These are phyloP conservation scores for Fusarium dimerum DNA, from an alignment of 2,329 filamentous ascomycete genomes.

Conservation along the genomic window DNA sequence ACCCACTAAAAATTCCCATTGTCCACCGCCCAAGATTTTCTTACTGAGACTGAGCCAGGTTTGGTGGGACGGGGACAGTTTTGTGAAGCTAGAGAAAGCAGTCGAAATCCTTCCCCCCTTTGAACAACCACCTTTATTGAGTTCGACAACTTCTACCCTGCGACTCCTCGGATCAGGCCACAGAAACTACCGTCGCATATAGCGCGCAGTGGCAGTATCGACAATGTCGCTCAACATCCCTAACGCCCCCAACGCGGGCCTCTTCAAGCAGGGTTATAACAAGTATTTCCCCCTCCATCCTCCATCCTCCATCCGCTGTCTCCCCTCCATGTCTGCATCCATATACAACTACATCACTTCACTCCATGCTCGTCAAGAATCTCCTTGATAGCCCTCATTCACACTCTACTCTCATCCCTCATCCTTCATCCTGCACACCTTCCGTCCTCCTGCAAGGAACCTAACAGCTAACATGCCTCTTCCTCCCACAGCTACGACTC, in stretches of 20 bases:
- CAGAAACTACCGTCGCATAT: conserved; percentile 13
- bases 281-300: conserved; percentile 60
- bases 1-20: conserved; percentile 24
- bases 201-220: conserved; percentile 21
- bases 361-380: neutral
- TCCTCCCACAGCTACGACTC: conserved; percentile 77
- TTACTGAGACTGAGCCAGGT: conserved; percentile 5
- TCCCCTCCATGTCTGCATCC: conserved; percentile 21
- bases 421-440: conserved; percentile 4
- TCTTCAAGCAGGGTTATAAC: conserved; percentile 97
- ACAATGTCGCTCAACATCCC: conserved; percentile 95
- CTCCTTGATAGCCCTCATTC: conserved; percentile 16
- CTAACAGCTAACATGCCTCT: conserved; percentile 3
- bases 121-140: neutral
- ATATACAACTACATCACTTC: conserved; percentile 1
- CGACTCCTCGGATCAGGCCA: conserved; percentile 20
- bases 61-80: conserved; percentile 9
- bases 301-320: neutral
- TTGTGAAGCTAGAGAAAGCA: conserved; percentile 22
- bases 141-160: conserved; percentile 10
- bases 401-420: neutral
- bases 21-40: conserved; percentile 30
- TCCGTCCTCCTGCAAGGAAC: neutral
- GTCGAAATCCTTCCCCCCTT: neutral
- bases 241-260: conserved; percentile 84